phyloP scores from a whole-genome alignment of 179 eudicot species.

The Beta lomatogona region DNA sequence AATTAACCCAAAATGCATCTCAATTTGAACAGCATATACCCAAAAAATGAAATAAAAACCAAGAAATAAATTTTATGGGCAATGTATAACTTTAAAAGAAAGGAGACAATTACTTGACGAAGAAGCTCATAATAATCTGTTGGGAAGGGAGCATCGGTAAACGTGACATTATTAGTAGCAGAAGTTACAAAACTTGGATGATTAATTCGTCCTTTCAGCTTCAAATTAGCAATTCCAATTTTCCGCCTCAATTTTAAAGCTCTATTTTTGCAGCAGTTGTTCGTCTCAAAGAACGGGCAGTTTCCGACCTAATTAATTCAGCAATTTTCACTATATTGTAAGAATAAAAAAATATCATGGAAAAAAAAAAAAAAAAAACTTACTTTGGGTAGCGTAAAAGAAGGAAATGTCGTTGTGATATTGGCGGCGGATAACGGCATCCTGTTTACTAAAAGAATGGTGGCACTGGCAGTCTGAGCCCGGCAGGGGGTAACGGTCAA shows the following conservation, averaged over 20 bases:
- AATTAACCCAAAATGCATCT: not conserved
- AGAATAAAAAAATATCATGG: no score
- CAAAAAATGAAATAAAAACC: not conserved
- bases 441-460: no score
- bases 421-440: no score
- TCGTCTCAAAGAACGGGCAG: not conserved
- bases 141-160: slow-evolving; percentile 67
- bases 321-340: no score
- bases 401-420: no score
- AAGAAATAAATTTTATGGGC: not conserved
- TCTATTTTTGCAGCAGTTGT: not conserved
- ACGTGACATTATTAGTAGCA: slow-evolving; percentile 39
- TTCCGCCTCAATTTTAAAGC: not conserved
- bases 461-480: no score
- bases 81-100: not conserved
- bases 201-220: slow-evolving; percentile 26
- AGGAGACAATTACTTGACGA: slow-evolving; percentile 46
- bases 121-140: slow-evolving; percentile 67
- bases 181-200: slow-evolving; percentile 25
- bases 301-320: slow-evolving; percentile 13
- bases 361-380: no score
- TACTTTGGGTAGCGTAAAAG: no score
- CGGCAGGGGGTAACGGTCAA: no score
- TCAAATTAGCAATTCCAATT: slow-evolving; percentile 16
- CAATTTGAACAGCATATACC: not conserved